Evolutionary conservation across 495 filamentous ascomycete species (phyloP), one percentile per base, ranked within the genome.

Genomic region (Penicillium maclennaniae): DNA sequence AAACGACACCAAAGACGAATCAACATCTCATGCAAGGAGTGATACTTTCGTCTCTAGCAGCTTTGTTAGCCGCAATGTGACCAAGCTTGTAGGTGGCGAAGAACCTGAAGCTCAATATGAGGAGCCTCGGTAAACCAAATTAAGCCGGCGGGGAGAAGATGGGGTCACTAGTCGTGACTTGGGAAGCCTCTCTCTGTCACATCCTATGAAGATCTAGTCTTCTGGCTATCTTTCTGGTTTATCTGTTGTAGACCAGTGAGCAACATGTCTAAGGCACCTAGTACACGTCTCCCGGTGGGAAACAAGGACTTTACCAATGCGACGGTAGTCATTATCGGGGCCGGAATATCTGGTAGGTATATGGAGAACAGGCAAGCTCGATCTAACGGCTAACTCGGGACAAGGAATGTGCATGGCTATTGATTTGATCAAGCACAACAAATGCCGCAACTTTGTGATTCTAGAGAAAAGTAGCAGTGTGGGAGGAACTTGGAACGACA

Each of bases 401-500:
- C 2, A 40, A 73, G 79, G 78, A 43, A 72, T 81, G 63, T 82
- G 78, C 56, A 79, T 75, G 60, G 81, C 81, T 6, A 83, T 83
- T 49, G 80, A 83, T 45, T 64, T 83, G 23, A 74, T 83, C 62
- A 76, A 71, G 42, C 65, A 70, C 6, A 78, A 77, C 47, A 69
- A 76, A 31, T 79, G 74, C 36, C 75, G 69, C 27, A 79, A 83
- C 46, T 79, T 83, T 51, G 70, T 82, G 41, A 78, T 84, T 39
- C 55, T 83, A 0, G 79, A 82, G 58, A 79, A 77, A 60, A 72
- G 73, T 43, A 78, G 70, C 50, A 69, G 70, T 17, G 63, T 82
- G 16, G 81, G 79, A 6, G 80, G 81, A 10, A 83, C 80, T 6
- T 83, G 78, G 80, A 63, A 72, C 54, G 78, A 82, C 42, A 79